Base-by-base conservation (phyloP, 306 rosid genomes). In the Castanea crenata region DNA sequence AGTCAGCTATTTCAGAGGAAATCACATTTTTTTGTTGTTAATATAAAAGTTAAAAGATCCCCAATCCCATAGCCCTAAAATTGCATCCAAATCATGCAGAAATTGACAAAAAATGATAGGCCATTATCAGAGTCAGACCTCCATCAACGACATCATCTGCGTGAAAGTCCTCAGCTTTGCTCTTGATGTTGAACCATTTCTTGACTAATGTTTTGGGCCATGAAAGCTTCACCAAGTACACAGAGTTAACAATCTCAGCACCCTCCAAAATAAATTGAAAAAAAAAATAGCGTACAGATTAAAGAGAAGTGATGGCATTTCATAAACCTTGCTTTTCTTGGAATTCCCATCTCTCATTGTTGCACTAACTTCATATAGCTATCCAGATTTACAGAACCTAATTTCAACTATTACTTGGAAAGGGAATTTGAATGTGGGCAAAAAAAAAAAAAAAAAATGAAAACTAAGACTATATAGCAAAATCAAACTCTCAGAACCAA, bases 271-370 rank as follows among this genome's bases (percentile, higher is more conserved):
- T 27, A 49, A 49, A 49, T 5, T 27, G n/a, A 67, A 67, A 67
- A 67, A 67, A 19, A 70, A 54, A 81, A 74, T 83, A 14, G 81
- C 75, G 74, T 55, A 70, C 25, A 83, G 79, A 76, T 69, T 64
- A 21, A 49, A 71, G 64, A 76, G 57, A 49, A 76, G 81, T 62
- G 29, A 5, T 59, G 72, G 41, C 85, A 75, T 86, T 87, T 75
- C 80, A 76, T 87, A 84, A 89, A 96, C 99, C 99, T 96, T 96
- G 98, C 91, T 91, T 88, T 91, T 96, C 92, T 93, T 96, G 64
- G 85, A 87, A 91, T 86, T 91, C 55, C 88, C 99, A 93, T 96
- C 99, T 93, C 91, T 92, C 99, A 96, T 96, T 90, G 98, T 91
- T 81, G 87, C 75, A 79, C 83, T 64, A 88, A 82, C 91, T 96